Evolutionary conservation across 1,139 yeast species (phyloP).

Genomic region (Kodamaea sp.): DNA sequence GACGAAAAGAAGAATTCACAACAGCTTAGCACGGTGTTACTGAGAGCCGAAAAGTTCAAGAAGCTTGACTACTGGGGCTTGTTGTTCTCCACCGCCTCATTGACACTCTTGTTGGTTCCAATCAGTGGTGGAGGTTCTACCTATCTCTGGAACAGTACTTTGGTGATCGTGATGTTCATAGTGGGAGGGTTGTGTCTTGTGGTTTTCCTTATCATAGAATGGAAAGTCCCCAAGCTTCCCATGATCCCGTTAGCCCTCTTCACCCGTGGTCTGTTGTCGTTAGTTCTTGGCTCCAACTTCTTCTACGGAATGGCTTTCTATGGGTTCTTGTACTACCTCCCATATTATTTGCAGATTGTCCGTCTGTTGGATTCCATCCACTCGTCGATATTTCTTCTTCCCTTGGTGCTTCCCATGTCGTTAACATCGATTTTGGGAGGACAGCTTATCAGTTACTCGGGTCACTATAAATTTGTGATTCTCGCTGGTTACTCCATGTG

Average conservation of each 20-base stretch:
- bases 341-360: constrained; percentile 22
- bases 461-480: constrained; percentile 19
- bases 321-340: constrained; percentile 18
- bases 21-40: constrained; percentile 16
- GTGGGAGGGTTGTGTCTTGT: constrained; percentile 20
- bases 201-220: constrained; percentile 19
- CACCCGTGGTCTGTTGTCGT: constrained; percentile 14
- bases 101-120: constrained; percentile 20
- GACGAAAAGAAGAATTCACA: constrained; percentile 14
- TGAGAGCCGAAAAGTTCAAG: constrained; percentile 16
- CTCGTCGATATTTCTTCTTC: constrained; percentile 17
- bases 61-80: constrained; percentile 23
- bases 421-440: constrained; percentile 20
- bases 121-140: constrained; percentile 24
- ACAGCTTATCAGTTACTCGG: constrained; percentile 16
- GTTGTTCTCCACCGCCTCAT: constrained; percentile 20
- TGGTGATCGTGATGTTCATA: constrained; percentile 21
- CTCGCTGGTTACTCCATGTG: constrained; percentile 17
- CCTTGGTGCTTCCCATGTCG: constrained; percentile 20
- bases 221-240: constrained; percentile 22
- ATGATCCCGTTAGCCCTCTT: constrained; percentile 23
- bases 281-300: constrained; percentile 17
- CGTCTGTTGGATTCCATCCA: constrained; percentile 17
- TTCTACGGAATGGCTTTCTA: constrained; percentile 22
- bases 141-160: constrained; percentile 20